A percentile compares a stretch with the other conserved stretches of the same genome.
These are phyloP conservation scores for Laguncularia racemosa DNA, from an alignment of 345 rosid genomes.

Conservation along the genomic window DNA sequence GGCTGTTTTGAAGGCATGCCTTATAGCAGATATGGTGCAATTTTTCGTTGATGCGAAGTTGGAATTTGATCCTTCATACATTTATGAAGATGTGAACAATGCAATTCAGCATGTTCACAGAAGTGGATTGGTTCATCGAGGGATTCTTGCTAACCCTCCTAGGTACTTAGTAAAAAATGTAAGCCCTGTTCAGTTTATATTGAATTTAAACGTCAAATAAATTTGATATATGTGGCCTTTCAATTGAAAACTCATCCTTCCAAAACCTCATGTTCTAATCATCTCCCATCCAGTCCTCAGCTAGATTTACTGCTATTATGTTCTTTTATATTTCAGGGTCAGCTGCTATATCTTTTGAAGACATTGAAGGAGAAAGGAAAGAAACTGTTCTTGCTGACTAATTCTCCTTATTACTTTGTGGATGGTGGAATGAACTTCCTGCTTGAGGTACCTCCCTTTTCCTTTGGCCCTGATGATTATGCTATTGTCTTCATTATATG, in stretches of 20 bases:
- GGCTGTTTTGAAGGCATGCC: slow-evolving; percentile 58
- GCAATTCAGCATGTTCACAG: slow-evolving; percentile 96
- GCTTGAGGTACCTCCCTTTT: slow-evolving; percentile 59
- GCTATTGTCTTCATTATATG: neutral
- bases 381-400: slow-evolving; percentile 88
- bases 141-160: slow-evolving; percentile 77
- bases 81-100: slow-evolving; percentile 82
- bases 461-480: neutral
- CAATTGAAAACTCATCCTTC: too few relatives aligned
- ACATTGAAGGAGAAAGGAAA: slow-evolving; percentile 85
- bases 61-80: slow-evolving; percentile 90
- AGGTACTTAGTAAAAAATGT: slow-evolving; percentile 82
- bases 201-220: too few relatives aligned
- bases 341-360: slow-evolving; percentile 53
- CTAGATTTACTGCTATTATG: slow-evolving; percentile 6
- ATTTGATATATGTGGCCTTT: too few relatives aligned
- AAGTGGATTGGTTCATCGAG: slow-evolving; percentile 88
- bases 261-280: neutral
- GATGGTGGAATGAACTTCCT: slow-evolving; percentile 95
- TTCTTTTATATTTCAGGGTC: slow-evolving; percentile 37
- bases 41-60: slow-evolving; percentile 86
- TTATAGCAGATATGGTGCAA: slow-evolving; percentile 91
- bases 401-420: slow-evolving; percentile 91
- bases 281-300: neutral
- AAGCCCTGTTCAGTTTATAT: slow-evolving; percentile 13